A percentile compares a stretch with the other conserved stretches of the same genome.
Evolutionary conservation across 345 rosid genomes (phyloP).

Genomic region (Populus tremula): DNA sequence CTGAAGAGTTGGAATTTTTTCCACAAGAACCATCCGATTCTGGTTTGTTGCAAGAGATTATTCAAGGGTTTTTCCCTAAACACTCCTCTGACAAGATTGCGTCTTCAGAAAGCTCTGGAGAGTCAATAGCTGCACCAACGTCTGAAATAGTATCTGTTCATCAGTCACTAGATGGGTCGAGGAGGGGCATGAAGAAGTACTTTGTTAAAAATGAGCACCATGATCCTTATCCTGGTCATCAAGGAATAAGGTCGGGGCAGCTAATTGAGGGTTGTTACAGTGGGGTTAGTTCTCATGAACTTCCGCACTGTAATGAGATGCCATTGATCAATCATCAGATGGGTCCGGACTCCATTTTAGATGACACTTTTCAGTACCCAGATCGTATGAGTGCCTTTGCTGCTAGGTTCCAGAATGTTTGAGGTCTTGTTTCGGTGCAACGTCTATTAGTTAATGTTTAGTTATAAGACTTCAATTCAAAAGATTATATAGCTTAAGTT

Average conservation of each 20-base stretch:
- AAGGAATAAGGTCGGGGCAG: slow-evolving; percentile 13
- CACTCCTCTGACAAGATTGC: slow-evolving; percentile 24
- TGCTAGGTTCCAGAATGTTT: slow-evolving; percentile 39
- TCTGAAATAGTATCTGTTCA: slow-evolving; percentile 10
- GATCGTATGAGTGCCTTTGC: slow-evolving; percentile 34
- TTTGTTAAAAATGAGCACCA: neutral
- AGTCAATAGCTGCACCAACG: neutral
- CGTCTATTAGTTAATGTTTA: neutral
- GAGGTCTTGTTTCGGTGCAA: neutral
- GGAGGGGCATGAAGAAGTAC: slow-evolving; percentile 7
- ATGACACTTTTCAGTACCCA: slow-evolving; percentile 39
- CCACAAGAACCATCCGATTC: slow-evolving; percentile 57
- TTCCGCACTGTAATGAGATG: slow-evolving; percentile 2
- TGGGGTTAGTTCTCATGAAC: slow-evolving; percentile 20
- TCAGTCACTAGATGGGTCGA: slow-evolving; percentile 11
- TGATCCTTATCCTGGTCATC: slow-evolving; percentile 14
- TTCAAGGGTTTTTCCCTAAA: slow-evolving; percentile 63
- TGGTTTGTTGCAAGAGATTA: slow-evolving; percentile 76
- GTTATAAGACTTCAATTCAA: neutral
- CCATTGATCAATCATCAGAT: slow-evolving; percentile 19
- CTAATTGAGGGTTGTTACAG: slow-evolving; percentile 11
- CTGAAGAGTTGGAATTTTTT: slow-evolving; percentile 37
- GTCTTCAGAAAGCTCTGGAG: neutral
- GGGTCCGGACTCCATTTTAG: slow-evolving; percentile 26
- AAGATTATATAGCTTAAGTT: neutral